Conservation (phyloP, 257 asterid species). For the Eucommia ulmoides region DNA sequence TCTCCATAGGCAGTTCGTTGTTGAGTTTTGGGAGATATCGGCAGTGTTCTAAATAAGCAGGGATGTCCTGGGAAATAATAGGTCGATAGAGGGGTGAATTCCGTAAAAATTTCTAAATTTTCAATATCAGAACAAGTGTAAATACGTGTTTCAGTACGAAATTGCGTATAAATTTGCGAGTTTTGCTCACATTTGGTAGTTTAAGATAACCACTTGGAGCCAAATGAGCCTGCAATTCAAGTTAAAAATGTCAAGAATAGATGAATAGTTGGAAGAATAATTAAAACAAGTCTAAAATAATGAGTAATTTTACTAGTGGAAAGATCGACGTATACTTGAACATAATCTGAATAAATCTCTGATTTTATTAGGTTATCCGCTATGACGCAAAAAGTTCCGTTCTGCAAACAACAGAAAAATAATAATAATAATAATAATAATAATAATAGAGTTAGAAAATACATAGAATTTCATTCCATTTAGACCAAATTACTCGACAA, state of each 20-base stretch:
- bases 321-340: slow-evolving; percentile 43
- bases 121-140: too few species aligned
- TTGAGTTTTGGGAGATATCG: slow-evolving; percentile 86
- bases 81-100: too few species aligned
- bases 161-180: too few species aligned
- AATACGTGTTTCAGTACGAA: too few species aligned
- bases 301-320: too few species aligned
- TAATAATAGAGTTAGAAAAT: slow-evolving; percentile 1
- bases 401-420: slow-evolving; percentile 28
- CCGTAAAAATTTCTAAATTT: too few species aligned
- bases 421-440: slow-evolving; percentile 1
- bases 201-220: slow-evolving; percentile 98
- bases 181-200: slow-evolving; percentile 73
- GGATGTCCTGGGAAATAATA: slow-evolving; percentile 38
- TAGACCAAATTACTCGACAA: background rate
- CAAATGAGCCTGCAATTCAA: slow-evolving; percentile 67
- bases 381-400: slow-evolving; percentile 67
- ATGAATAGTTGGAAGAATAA: background rate
- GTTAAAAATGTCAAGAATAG: background rate
- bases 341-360: slow-evolving; percentile 67
- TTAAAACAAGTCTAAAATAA: too few species aligned
- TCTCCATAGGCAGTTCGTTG: slow-evolving; percentile 65
- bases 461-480: background rate
- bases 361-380: slow-evolving; percentile 59
- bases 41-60: slow-evolving; percentile 56